Base-by-base conservation (phyloP, 805 yeast genomes). In the Yarrowia hollandica region DNA sequence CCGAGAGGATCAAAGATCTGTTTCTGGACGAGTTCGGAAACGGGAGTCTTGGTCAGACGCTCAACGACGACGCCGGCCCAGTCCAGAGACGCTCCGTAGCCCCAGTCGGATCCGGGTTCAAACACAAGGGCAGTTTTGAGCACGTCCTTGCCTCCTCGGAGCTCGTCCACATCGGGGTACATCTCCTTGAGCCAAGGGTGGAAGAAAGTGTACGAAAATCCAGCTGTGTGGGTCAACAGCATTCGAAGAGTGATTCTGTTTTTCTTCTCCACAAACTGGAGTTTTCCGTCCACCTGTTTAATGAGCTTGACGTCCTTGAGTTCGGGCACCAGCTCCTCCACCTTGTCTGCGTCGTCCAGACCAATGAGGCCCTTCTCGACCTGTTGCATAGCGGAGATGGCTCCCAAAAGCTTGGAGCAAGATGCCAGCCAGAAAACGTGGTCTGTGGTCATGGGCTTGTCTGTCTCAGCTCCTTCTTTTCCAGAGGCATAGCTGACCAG, bases 61-160 rank as follows among this genome's bases (percentile, higher is more conserved):
- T 72, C 69, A 3, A 75, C 39, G 0, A 70, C 70, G 6, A 62
- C 48, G 4, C 78, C 76, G 0, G 71, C 74, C 76, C 76, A 72
- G 60, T 75, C 78, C 15, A 74, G 66, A 30, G 64, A 65, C 12
- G 64, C 61, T 33, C 78, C 76, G 61, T 75, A 75, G 11, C 60
- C 25, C 75, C 75, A 75, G 14, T 62, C 59, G 1, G 71, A 63
- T 14, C 77, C 78, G 2, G 78, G 78, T 48, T 74, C 75, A 48
- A 69, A 71, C 10, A 67, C 23, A 18, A 74, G 64, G 1, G 75
- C 74, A 28, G 61, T 60, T 4, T 62, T 48, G 33, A 72, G 60
- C 8, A 19, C 65, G 60, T 10, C 61, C 38, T 31, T 62, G 34
- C 26, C 63, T 61, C 60, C 61, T 44, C 8, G 59, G 33, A 63